Conservation (phyloP, 768 basidiomycete genomes). For the Tubosaeta brunneosetosa region DNA sequence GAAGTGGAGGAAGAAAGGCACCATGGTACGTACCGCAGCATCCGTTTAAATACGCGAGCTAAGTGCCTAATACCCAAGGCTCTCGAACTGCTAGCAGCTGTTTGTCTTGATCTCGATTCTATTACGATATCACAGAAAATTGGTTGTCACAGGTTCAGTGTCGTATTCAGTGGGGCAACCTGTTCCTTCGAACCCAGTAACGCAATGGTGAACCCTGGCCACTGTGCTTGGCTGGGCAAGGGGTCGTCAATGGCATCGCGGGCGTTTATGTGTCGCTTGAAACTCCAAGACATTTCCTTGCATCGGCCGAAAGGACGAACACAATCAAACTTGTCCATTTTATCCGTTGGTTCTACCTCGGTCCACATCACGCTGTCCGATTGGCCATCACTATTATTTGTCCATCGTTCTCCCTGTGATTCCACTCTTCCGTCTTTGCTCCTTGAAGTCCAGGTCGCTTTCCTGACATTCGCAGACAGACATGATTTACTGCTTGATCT, state of each 20-base stretch:
- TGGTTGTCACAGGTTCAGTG: constrained; percentile 36
- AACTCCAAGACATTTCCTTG: constrained; percentile 40
- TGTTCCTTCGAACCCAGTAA: constrained; percentile 47
- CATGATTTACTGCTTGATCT: constrained; percentile 48
- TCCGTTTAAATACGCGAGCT: neutral
- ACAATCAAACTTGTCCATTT: constrained; percentile 22
- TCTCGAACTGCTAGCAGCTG: constrained; percentile 33
- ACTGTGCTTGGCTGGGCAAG: constrained; percentile 52
- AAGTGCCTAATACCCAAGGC: constrained; percentile 10
- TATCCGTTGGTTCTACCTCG: constrained; percentile 32
- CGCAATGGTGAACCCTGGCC: constrained; percentile 39
- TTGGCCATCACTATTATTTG: constrained; percentile 57
- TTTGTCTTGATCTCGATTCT: constrained; percentile 42
- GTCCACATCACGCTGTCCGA: constrained; percentile 43
- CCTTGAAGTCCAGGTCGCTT: constrained; percentile 40
- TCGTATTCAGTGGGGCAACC: constrained; percentile 38
- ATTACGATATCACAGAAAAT: constrained; percentile 42
- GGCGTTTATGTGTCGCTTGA: constrained; percentile 44
- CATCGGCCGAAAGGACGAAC: constrained; percentile 39
- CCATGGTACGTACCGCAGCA: constrained; percentile 11
- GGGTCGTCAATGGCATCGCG: constrained; percentile 36
- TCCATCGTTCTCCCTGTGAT: constrained; percentile 35
- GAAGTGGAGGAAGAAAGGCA: constrained; percentile 17
- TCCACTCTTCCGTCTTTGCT: constrained; percentile 56
- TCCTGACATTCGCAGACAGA: constrained; percentile 49